Conservation (phyloP, 1,284 basidiomycete genomes). For the Malassezia restricta region DNA sequence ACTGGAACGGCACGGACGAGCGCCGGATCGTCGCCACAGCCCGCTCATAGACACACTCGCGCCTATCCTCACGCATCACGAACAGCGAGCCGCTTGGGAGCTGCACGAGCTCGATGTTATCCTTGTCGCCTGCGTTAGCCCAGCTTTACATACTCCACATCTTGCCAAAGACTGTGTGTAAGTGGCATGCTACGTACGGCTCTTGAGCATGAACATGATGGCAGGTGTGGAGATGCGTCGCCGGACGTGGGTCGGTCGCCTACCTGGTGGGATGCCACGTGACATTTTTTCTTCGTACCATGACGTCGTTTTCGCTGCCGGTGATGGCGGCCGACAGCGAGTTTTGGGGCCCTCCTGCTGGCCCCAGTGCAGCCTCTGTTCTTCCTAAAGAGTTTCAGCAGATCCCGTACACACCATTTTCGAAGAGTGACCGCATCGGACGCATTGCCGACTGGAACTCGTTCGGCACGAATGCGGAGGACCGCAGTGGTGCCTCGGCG, state of each 20-base stretch:
- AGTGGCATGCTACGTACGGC: slow-evolving; percentile 53
- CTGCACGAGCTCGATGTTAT: slow-evolving; percentile 59
- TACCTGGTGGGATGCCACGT: neutral
- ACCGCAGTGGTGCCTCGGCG: slow-evolving; percentile 45
- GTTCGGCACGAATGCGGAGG: slow-evolving; percentile 57
- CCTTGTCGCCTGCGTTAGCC: slow-evolving; percentile 19
- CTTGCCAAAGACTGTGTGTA: slow-evolving; percentile 65
- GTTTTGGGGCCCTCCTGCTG: slow-evolving; percentile 38
- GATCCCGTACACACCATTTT: slow-evolving; percentile 72
- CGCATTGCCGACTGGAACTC: slow-evolving; percentile 92
- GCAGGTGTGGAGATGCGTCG: neutral
- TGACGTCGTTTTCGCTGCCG: slow-evolving; percentile 39
- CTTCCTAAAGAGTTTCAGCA: slow-evolving; percentile 38
- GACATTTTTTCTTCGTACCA: slow-evolving; percentile 6
- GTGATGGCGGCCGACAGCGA: slow-evolving; percentile 25
- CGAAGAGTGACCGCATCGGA: slow-evolving; percentile 93
- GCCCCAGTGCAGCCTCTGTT: slow-evolving; percentile 17
- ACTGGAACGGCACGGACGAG: slow-evolving; percentile 68
- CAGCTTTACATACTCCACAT: slow-evolving; percentile 63
- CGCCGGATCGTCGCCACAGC: slow-evolving; percentile 88
- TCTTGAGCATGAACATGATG: slow-evolving; percentile 65
- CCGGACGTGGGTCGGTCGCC: neutral
- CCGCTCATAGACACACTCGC: slow-evolving; percentile 98
- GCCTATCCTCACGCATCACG: slow-evolving; percentile 74
- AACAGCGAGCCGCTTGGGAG: slow-evolving; percentile 83